Evolutionary conservation across 495 filamentous ascomycete species (phyloP).

Genomic region (Alectoria sarmentosa): DNA sequence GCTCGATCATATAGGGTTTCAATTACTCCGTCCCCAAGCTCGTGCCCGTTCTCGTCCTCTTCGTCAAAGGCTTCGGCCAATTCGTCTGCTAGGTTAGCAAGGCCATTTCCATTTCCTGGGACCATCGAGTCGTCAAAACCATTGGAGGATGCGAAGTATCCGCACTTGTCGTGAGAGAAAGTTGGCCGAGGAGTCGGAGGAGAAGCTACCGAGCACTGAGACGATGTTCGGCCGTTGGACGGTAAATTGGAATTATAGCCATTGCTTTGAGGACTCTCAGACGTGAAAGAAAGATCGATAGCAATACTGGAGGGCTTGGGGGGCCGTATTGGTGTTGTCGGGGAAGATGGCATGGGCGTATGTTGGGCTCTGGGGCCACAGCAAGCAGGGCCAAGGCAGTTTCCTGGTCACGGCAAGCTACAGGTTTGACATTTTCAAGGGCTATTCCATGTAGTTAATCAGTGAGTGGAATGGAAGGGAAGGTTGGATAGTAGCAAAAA

Average conservation of each 20-base stretch:
- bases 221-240: constrained; percentile 13
- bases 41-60: constrained; percentile 36
- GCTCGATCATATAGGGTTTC: not conserved
- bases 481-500: too few relatives aligned
- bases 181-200: constrained; percentile 8
- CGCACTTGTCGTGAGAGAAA: constrained; percentile 11
- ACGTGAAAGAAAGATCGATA: constrained; percentile 48
- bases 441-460: too few relatives aligned
- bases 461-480: too few relatives aligned
- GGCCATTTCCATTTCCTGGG: constrained; percentile 41
- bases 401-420: not conserved
- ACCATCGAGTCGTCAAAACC: constrained; percentile 38
- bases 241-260: constrained; percentile 24
- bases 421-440: not conserved
- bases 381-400: constrained; percentile 5
- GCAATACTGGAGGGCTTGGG: constrained; percentile 53
- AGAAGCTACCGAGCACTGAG: constrained; percentile 18
- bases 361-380: not conserved
- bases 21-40: not conserved
- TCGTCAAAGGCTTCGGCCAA: constrained; percentile 53
- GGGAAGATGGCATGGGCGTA: constrained; percentile 48
- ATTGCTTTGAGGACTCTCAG: constrained; percentile 37
- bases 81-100: constrained; percentile 82
- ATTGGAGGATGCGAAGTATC: constrained; percentile 12
- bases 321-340: constrained; percentile 58